Evolutionary conservation across 176 grass and related monocot genomes (phyloP), one percentile per base, ranked within the genome.

Genomic region (Typha latifolia): DNA sequence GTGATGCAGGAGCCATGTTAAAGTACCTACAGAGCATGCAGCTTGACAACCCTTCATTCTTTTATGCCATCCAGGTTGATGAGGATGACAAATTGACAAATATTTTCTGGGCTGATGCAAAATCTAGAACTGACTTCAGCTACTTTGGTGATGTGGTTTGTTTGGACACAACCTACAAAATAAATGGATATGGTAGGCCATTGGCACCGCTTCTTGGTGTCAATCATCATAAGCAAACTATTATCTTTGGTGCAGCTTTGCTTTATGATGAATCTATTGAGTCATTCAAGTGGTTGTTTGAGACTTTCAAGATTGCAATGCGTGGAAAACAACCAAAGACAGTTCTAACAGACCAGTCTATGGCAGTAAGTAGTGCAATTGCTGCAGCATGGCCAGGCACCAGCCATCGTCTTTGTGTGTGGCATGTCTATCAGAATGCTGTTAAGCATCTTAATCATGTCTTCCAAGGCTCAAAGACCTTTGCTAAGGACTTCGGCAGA

Each of bases 221-320:
- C 62, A 96, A 96, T 62, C 86, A 90, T 72, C 91, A 96, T 73
- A 96, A 90, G 51, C 76, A 96, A 78, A 85, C 78, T 72, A 69
- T 72, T 76, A 82, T 87, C 67, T 96, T 90, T 61, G 91, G 91
- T 47, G 86, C 91, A 59, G 75, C 84, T 78, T 87, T 96, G 10
- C 74, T 96, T 69, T 87, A 90, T 78, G 87, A 96, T 78, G 91
- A 96, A 80, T 82, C 86, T 1, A 51, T 83, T 12, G 84, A 96
- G 32, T 96, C 91, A 20, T 90, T 87, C 79, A 90, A 87, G 82
- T 90, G 91, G 91, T 87, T 96, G 77, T 96, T 96, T 34, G 84
- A 96, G 16, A 96, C 87, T 14, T 96, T 96, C 66, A 96, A 77
- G 57, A 72, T 87, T 76, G 87, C 81, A 5, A 87, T 86, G 83